Conservation (phyloP, 2,329 filamentous ascomycete genomes). For the Hypocreales sp. region DNA sequence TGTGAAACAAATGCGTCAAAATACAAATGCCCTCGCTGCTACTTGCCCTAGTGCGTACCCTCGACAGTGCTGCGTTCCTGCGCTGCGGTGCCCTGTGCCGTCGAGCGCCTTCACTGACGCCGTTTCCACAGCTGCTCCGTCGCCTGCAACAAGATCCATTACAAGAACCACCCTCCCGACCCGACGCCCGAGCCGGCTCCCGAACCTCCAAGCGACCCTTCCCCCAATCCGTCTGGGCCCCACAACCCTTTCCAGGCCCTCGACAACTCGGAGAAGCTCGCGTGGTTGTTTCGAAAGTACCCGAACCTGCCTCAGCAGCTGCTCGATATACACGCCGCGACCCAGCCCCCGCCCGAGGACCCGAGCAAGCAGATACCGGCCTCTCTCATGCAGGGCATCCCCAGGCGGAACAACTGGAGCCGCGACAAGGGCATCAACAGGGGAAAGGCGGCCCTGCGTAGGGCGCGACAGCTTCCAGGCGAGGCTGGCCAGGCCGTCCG, state of each 20-base stretch:
- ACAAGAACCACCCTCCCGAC: conserved; percentile 30
- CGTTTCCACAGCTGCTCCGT: conserved; percentile 42
- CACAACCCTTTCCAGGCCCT: conserved; percentile 34
- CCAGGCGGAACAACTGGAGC: conserved; percentile 34
- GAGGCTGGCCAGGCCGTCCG: conserved; percentile 42
- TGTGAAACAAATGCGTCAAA: conserved; percentile 36
- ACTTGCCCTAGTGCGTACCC: conserved; percentile 37
- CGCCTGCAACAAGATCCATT: conserved; percentile 36
- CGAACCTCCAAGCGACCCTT: conserved; percentile 3
- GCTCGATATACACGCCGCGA: conserved; percentile 31
- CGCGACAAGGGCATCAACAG: conserved; percentile 40
- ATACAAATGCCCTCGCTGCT: conserved; percentile 48
- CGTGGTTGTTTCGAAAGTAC: conserved; percentile 35
- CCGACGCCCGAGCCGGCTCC: conserved; percentile 13
- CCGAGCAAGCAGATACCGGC: conserved; percentile 13
- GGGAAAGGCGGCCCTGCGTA: conserved; percentile 37
- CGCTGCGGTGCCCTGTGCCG: too few relatives aligned
- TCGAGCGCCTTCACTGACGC: too few relatives aligned
- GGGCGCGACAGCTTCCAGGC: conserved; percentile 30
- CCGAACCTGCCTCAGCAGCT: conserved; percentile 32
- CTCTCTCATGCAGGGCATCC: conserved; percentile 16
- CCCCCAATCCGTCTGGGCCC: conserved; percentile 6
- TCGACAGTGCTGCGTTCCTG: too few relatives aligned
- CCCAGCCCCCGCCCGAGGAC: conserved; percentile 25
- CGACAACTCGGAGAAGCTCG: conserved; percentile 32